Conservation (phyloP, 1,284 basidiomycete species). For the Malassezia globosa region DNA sequence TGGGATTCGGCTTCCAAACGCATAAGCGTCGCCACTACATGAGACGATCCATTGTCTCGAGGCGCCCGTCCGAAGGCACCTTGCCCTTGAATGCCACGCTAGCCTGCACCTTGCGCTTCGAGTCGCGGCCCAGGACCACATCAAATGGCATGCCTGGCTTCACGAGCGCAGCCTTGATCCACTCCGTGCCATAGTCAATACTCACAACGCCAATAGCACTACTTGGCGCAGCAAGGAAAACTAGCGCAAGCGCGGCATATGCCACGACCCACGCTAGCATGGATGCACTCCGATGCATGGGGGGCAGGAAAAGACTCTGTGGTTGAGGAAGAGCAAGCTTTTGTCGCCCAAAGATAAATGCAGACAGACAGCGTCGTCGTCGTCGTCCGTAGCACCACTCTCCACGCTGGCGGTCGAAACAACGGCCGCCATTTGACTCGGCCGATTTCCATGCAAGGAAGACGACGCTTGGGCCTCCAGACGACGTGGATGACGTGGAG, state of each 20-base stretch:
- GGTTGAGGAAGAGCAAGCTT: neutral
- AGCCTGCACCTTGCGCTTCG: slow-evolving; percentile 85
- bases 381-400: too few species aligned
- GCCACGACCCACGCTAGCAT: slow-evolving; percentile 4
- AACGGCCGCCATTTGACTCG: slow-evolving; percentile 1
- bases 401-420: slow-evolving; percentile 16
- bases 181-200: slow-evolving; percentile 46
- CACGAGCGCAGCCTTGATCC: slow-evolving; percentile 75
- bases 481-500: too few species aligned
- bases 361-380: too few species aligned
- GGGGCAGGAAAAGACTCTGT: neutral
- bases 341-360: too few species aligned
- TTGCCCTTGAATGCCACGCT: slow-evolving; percentile 52
- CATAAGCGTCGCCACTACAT: slow-evolving; percentile 76
- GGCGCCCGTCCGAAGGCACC: slow-evolving; percentile 23
- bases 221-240: slow-evolving; percentile 6
- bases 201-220: slow-evolving; percentile 40
- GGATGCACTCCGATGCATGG: neutral
- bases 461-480: too few species aligned
- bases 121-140: slow-evolving; percentile 87
- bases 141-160: slow-evolving; percentile 93
- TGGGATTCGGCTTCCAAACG: slow-evolving; percentile 78
- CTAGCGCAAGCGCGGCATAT: slow-evolving; percentile 5
- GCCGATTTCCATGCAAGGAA: too few species aligned
- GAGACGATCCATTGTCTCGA: slow-evolving; percentile 57